A percentile compares a stretch with the other conserved stretches of the same genome.
These are phyloP conservation scores for Corynespora cassiicola DNA, from an alignment of 2,329 filamentous ascomycete species.

Conservation along the genomic window DNA sequence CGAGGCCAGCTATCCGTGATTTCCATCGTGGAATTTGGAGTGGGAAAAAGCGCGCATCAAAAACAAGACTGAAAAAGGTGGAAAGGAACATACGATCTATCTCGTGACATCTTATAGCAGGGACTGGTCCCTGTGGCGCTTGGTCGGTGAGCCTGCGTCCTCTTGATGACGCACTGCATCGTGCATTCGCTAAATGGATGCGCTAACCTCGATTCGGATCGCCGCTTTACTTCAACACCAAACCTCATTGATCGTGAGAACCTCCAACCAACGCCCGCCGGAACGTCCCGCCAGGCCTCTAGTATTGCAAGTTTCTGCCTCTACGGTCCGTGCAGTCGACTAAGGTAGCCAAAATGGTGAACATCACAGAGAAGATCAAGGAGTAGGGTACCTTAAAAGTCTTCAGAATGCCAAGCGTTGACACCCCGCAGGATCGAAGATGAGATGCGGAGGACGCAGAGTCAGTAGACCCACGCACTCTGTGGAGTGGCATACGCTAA, in stretches of 20 bases:
- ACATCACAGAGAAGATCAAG: conserved; percentile 99
- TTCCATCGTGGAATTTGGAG: conserved; percentile 19
- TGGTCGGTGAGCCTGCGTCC: conserved; percentile 2
- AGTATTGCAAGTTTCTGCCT: conserved; percentile 11
- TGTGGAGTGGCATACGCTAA: conserved; percentile 39
- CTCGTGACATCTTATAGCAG: no score
- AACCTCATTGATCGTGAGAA: conserved; percentile 39
- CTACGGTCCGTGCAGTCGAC: background rate
- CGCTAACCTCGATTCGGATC: conserved; percentile 20
- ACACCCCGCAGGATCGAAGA: conserved; percentile 83
- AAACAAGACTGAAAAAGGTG: conserved; percentile 4
- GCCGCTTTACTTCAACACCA: conserved; percentile 39
- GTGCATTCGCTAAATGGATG: conserved; percentile 23
- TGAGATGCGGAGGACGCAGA: conserved; percentile 99
- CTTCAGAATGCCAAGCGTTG: conserved; percentile 34
- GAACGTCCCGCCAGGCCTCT: conserved; percentile 8
- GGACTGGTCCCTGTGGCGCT: no score
- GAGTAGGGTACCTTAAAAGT: conserved; percentile 67
- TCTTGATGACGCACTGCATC: conserved; percentile 37
- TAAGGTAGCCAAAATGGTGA: conserved; percentile 74
- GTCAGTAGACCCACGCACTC: conserved; percentile 59
- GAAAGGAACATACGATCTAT: background rate
- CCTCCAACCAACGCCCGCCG: conserved; percentile 16
- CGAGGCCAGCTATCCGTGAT: conserved; percentile 30
- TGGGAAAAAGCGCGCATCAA: conserved; percentile 6